Conservation (phyloP, 2,329 filamentous ascomycete species). For the Macrophomina tecta region DNA sequence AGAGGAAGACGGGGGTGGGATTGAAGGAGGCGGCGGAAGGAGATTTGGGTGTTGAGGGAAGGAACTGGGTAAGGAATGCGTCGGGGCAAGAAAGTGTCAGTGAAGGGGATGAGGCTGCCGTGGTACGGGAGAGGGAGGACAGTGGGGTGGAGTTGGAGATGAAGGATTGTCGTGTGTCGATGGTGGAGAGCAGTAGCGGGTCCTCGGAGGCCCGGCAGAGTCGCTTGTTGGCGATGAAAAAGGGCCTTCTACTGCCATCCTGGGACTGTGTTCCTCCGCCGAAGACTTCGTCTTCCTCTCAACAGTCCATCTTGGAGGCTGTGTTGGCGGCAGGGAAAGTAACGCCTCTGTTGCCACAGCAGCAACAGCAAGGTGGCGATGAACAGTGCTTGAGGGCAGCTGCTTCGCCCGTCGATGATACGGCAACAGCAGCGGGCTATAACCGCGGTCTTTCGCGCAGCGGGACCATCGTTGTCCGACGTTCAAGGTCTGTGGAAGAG, state of each 20-base stretch:
- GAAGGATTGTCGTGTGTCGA: background rate
- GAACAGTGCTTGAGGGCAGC: background rate
- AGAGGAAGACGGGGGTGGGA: conserved; percentile 10
- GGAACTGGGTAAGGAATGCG: conserved; percentile 19
- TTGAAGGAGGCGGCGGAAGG: conserved; percentile 5
- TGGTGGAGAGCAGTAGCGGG: background rate
- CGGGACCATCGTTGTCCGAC: background rate
- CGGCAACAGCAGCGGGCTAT: background rate
- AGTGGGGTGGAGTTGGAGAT: conserved; percentile 8
- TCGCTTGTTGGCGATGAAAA: background rate
- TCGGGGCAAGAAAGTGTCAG: conserved; percentile 28
- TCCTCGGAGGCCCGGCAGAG: background rate
- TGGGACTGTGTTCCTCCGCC: background rate
- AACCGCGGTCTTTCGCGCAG: background rate
- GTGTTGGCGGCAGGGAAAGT: conserved; percentile 18
- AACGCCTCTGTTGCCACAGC: conserved; percentile 8
- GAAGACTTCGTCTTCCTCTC: background rate
- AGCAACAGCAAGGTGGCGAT: background rate
- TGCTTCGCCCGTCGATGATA: background rate
- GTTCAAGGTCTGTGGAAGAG: conserved; percentile 10
- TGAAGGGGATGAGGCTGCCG: conserved; percentile 28
- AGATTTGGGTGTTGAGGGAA: conserved; percentile 29
- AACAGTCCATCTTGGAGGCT: conserved; percentile 23
- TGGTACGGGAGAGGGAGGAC: conserved; percentile 13
- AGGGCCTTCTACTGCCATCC: background rate